These are phyloP conservation scores for Penicillium coffeae DNA, from an alignment of 495 filamentous ascomycete genomes.

Conservation along the genomic window DNA sequence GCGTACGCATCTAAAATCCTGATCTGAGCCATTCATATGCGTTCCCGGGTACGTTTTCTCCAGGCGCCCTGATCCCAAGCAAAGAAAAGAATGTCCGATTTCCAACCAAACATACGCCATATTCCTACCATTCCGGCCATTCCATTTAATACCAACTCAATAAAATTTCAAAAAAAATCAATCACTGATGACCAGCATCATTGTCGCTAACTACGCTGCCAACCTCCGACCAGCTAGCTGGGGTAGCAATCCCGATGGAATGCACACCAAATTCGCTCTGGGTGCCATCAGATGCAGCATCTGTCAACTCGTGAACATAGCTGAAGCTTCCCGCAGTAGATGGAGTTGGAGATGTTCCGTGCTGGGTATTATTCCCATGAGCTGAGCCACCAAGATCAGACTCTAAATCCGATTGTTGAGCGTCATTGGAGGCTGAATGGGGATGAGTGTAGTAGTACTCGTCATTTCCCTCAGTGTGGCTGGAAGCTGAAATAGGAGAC, in stretches of 20 bases:
- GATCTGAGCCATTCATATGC: neutral
- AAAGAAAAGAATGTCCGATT: neutral
- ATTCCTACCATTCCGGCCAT: neutral
- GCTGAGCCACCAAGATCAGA: constrained; percentile 9
- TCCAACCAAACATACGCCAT: constrained; percentile 5
- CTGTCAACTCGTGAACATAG: constrained; percentile 27
- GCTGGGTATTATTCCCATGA: constrained; percentile 14
- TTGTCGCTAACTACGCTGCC: constrained; percentile 65
- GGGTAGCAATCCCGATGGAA: constrained; percentile 53
- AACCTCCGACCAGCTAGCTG: constrained; percentile 74
- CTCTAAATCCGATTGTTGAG: constrained; percentile 17
- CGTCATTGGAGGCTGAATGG: constrained; percentile 26
- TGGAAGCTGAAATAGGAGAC: constrained; percentile 21
- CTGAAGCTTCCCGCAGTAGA: constrained; percentile 36
- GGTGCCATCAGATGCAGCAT: constrained; percentile 49
- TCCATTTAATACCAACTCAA: neutral
- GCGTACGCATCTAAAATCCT: too few relatives aligned
- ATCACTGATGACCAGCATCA: constrained; percentile 33
- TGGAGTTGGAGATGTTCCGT: constrained; percentile 32
- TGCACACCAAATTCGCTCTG: constrained; percentile 59
- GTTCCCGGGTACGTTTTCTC: neutral
- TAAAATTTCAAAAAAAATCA: constrained; percentile 3
- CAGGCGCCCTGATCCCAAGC: neutral
- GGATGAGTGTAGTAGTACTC: constrained; percentile 36
- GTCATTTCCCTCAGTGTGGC: constrained; percentile 29